phyloP scores from a whole-genome alignment of 345 rosid species.

The Eucalyptus pauciflora region DNA sequence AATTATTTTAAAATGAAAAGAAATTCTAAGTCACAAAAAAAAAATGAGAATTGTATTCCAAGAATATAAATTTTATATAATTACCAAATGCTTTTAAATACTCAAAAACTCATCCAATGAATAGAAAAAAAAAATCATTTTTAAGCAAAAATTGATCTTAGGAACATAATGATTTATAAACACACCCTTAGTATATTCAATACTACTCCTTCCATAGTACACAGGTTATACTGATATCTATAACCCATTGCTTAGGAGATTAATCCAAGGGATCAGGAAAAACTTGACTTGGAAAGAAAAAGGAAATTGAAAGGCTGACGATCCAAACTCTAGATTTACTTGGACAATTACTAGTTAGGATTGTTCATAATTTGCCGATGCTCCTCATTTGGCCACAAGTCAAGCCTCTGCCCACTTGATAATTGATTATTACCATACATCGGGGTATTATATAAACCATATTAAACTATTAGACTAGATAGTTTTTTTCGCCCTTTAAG shows the following conservation, averaged over 20 bases:
- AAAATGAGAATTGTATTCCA: too few relatives aligned
- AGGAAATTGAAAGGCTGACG: background rate
- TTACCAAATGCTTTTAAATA: fast-evolving
- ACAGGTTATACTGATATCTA: background rate
- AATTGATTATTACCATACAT: background rate
- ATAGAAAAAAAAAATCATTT: too few relatives aligned
- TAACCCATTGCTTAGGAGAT: background rate
- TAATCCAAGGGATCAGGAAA: background rate
- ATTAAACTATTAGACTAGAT: background rate
- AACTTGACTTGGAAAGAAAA: background rate
- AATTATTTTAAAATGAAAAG: too few relatives aligned
- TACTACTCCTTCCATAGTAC: background rate
- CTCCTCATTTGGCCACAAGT: background rate
- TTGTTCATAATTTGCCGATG: background rate
- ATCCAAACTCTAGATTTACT: background rate
- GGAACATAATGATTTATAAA: too few relatives aligned
- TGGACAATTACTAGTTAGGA: background rate
- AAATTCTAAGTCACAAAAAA: too few relatives aligned
- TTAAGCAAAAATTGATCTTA: background rate
- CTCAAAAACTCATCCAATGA: background rate
- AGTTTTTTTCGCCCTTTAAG: background rate
- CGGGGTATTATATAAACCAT: background rate
- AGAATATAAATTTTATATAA: fast-evolving
- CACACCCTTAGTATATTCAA: background rate
- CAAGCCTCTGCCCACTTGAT: background rate